A percentile compares a stretch with the other conserved stretches of the same genome.
These are phyloP conservation scores for Metschnikowia sp. DNA, from an alignment of 805 yeast genomes.

Conservation along the genomic window DNA sequence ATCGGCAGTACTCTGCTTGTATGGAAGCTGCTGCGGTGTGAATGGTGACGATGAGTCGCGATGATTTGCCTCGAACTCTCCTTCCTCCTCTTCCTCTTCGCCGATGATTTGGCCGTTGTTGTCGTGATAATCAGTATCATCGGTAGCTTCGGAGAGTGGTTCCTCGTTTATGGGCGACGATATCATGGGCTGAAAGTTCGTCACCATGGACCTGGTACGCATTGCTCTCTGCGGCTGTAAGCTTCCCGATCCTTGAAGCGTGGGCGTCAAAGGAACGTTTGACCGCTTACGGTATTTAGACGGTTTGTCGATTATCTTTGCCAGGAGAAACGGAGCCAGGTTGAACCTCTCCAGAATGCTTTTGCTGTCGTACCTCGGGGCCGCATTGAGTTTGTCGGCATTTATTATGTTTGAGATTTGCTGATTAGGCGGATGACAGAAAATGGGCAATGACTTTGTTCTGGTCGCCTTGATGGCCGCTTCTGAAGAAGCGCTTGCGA, in stretches of 20 bases:
- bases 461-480: constrained; percentile 40
- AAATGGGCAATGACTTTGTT: constrained; percentile 42
- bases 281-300: constrained; percentile 21
- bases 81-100: constrained; percentile 26
- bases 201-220: constrained; percentile 42
- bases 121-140: constrained; percentile 37
- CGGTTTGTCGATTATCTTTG: constrained; percentile 40
- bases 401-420: constrained; percentile 39
- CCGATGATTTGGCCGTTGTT: constrained; percentile 16
- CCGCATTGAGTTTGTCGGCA: constrained; percentile 37
- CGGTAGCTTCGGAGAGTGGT: constrained; percentile 31
- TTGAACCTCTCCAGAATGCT: constrained; percentile 43
- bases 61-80: constrained; percentile 28
- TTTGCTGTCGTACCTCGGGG: constrained; percentile 39
- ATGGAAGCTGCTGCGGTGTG: constrained; percentile 42
- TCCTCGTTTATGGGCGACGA: constrained; percentile 45
- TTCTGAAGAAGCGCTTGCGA: constrained; percentile 8
- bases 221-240: constrained; percentile 35
- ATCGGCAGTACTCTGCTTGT: constrained; percentile 17
- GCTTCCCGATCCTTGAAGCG: constrained; percentile 12
- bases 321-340: constrained; percentile 43
- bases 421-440: constrained; percentile 37
- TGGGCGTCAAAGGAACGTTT: constrained; percentile 16
- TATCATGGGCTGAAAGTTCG: constrained; percentile 25
- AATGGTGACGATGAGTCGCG: constrained; percentile 34